Conservation (phyloP, 2,329 filamentous ascomycete genomes). For the Mariannaea elegans region DNA sequence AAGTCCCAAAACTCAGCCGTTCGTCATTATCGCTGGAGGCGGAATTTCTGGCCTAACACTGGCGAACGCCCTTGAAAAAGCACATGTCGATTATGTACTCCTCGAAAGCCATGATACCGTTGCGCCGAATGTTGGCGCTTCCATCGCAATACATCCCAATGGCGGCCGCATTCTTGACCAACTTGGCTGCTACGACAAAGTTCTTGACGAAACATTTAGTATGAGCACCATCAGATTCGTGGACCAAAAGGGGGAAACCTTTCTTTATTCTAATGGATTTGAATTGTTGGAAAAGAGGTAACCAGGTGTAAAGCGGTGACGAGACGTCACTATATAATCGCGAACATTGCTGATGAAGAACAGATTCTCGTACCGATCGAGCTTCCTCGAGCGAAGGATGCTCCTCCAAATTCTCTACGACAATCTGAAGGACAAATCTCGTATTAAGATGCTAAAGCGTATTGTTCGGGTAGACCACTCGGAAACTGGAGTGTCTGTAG, state of each 20-base stretch:
- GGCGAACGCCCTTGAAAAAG: conserved; percentile 50
- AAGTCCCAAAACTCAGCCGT: no score
- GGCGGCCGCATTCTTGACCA: conserved; percentile 59
- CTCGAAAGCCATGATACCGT: conserved; percentile 55
- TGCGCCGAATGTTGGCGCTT: conserved; percentile 56
- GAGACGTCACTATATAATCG: no score
- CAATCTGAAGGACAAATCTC: neutral
- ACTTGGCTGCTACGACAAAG: conserved; percentile 47
- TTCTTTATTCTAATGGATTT: no score
- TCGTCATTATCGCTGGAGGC: conserved; percentile 55
- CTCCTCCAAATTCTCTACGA: neutral
- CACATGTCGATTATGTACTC: conserved; percentile 57
- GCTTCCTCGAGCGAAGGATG: neutral
- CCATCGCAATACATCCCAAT: conserved; percentile 55
- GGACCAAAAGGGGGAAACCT: no score
- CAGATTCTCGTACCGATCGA: no score
- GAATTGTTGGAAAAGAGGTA: no score
- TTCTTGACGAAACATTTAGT: no score
- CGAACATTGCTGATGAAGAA: no score
- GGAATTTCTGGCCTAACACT: conserved; percentile 51
- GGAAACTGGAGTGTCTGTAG: neutral
- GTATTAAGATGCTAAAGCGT: neutral
- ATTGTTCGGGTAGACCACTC: neutral
- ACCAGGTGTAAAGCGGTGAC: no score
- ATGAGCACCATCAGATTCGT: no score